Conservation (phyloP, 2,329 filamentous ascomycete genomes). For the Fusarium brachygibbosum region DNA sequence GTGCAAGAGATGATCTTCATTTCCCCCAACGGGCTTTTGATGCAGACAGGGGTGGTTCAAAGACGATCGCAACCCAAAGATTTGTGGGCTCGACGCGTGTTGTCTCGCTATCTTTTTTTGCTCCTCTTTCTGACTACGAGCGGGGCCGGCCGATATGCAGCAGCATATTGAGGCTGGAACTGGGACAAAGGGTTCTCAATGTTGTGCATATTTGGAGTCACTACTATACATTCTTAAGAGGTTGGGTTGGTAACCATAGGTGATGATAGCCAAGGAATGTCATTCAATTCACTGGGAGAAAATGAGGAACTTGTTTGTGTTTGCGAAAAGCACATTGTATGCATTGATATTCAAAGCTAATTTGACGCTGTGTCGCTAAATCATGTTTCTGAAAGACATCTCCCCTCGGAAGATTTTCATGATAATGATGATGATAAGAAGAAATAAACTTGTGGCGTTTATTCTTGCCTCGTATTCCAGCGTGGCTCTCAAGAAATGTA, state of each 20-base stretch:
- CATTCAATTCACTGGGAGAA: background rate
- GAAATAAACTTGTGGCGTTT: slow-evolving; percentile 29
- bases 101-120: slow-evolving; percentile 27
- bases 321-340: slow-evolving; percentile 21
- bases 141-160: slow-evolving; percentile 31
- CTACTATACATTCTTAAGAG: slow-evolving; percentile 15
- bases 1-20: slow-evolving; percentile 47
- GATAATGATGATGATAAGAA: background rate
- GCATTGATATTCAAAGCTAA: slow-evolving; percentile 16
- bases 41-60: slow-evolving; percentile 17
- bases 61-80: slow-evolving; percentile 31
- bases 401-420: slow-evolving; percentile 35
- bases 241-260: slow-evolving; percentile 16
- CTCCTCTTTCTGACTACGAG: slow-evolving; percentile 1
- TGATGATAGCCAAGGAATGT: slow-evolving; percentile 10
- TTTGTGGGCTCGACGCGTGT: slow-evolving; percentile 43
- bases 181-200: background rate
- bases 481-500: slow-evolving; percentile 38
- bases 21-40: slow-evolving; percentile 40
- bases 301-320: background rate
- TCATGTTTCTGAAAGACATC: background rate
- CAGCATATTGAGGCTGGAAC: slow-evolving; percentile 3
- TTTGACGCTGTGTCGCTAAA: slow-evolving; percentile 33
- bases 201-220: slow-evolving; percentile 27
- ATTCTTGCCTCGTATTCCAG: slow-evolving; percentile 22